A percentile compares a stretch with the other conserved stretches of the same genome.
Evolutionary conservation across 2,329 filamentous ascomycete genomes (phyloP).

Genomic region (Orbilia blumenaviensis): DNA sequence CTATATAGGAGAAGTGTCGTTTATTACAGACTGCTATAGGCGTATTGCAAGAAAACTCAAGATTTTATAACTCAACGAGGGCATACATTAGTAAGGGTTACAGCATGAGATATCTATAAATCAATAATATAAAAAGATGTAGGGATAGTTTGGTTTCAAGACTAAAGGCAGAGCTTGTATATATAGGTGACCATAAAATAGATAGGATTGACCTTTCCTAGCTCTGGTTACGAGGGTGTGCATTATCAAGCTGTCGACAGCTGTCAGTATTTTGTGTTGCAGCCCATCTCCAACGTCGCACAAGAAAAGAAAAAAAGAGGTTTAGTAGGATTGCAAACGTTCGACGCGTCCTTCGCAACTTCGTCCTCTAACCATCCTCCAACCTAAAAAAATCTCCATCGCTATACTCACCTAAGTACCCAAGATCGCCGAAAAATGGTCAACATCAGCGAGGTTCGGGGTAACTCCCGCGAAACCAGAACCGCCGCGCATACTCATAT

Average conservation of each 20-base stretch:
- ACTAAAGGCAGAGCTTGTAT: too few species aligned
- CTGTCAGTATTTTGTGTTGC: conserved; percentile 39
- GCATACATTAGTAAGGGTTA: too few species aligned
- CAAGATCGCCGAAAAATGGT: conserved; percentile 21
- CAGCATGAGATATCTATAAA: too few species aligned
- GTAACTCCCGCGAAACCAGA: conserved; percentile 68
- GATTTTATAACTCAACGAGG: too few species aligned
- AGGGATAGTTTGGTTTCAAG: too few species aligned
- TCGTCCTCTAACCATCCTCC: conserved; percentile 7
- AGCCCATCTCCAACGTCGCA: conserved; percentile 44
- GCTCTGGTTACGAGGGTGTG: background rate
- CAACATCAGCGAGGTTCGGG: conserved; percentile 49
- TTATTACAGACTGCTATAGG: too few species aligned
- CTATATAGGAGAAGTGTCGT: too few species aligned
- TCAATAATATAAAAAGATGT: too few species aligned
- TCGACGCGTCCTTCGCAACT: conserved; percentile 48
- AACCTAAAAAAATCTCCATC: conserved; percentile 5
- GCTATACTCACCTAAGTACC: background rate
- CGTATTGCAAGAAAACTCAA: too few species aligned
- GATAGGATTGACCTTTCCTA: too few species aligned
- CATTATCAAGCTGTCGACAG: background rate
- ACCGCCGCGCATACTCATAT: conserved; percentile 98
- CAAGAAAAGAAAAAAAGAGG: conserved; percentile 45
- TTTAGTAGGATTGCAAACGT: conserved; percentile 29
- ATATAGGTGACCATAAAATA: too few species aligned